These are phyloP conservation scores for Fraxinus nigra DNA, from an alignment of 305 asterid genomes.

Conservation along the genomic window DNA sequence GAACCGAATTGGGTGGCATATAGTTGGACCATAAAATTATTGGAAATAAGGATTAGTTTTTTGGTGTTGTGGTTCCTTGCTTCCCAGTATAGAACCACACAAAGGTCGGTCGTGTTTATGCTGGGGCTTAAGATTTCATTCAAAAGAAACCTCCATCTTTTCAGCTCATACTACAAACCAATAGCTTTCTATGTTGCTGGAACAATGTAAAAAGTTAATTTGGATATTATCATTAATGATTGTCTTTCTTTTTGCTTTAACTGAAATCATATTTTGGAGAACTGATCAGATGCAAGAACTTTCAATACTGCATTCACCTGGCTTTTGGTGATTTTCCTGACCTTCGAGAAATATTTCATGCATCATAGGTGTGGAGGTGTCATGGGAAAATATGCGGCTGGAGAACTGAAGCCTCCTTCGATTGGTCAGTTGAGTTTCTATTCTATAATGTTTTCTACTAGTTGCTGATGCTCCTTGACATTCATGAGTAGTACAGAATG, in stretches of 20 bases:
- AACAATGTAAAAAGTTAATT: not conserved
- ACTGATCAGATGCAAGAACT: not conserved
- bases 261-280: not conserved
- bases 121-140: not conserved
- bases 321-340: not conserved
- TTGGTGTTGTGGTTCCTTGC: not conserved
- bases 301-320: slow-evolving; percentile 8
- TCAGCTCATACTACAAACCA: not conserved
- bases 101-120: not conserved
- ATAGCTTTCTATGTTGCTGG: not conserved
- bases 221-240: not conserved
- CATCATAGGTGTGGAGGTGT: slow-evolving; percentile 95
- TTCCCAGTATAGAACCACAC: not conserved
- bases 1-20: not conserved
- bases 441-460: not conserved
- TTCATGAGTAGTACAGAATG: not conserved
- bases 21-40: not conserved
- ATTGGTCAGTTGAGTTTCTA: slow-evolving; percentile 55
- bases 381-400: slow-evolving; percentile 97
- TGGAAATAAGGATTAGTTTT: not conserved
- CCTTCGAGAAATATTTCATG: not conserved
- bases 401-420: slow-evolving; percentile 93
- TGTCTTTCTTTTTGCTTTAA: not conserved
- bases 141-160: not conserved
- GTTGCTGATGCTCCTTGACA: not conserved